These are phyloP conservation scores for Hirsutella rhossiliensis DNA, from an alignment of 2,329 filamentous ascomycete genomes.

Conservation along the genomic window DNA sequence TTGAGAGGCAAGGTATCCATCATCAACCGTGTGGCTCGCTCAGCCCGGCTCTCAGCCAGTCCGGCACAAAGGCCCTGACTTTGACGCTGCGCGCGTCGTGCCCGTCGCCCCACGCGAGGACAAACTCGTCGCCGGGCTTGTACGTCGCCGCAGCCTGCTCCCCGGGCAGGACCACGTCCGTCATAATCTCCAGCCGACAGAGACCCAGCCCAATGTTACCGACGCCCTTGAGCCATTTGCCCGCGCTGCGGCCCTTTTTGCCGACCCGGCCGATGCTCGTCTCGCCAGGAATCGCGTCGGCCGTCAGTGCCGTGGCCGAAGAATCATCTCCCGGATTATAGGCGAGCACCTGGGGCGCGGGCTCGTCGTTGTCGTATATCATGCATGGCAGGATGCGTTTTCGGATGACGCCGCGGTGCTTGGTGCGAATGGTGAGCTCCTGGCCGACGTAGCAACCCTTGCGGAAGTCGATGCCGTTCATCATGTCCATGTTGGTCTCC, in stretches of 20 bases:
- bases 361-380: conserved; percentile 44
- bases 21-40: conserved; percentile 13
- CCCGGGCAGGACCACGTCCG: conserved; percentile 59
- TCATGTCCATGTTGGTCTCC: conserved; percentile 81
- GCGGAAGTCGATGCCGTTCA: conserved; percentile 77
- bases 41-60: conserved; percentile 49
- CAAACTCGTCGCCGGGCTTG: conserved; percentile 49
- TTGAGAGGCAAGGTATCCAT: background rate
- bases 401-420: conserved; percentile 85
- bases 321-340: conserved; percentile 28
- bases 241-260: conserved; percentile 57
- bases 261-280: conserved; percentile 38
- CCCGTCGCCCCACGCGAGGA: conserved; percentile 38
- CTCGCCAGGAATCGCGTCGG: conserved; percentile 24
- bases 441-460: conserved; percentile 98
- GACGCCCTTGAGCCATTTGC: conserved; percentile 67
- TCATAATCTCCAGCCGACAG: conserved; percentile 86
- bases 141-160: conserved; percentile 53
- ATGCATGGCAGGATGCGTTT: conserved; percentile 78
- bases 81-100: conserved; percentile 26
- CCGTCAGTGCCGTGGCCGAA: conserved; percentile 13
- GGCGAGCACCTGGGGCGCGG: conserved; percentile 26
- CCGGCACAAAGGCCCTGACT: conserved; percentile 74
- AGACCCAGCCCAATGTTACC: conserved; percentile 81
- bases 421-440: conserved; percentile 89